Conservation (phyloP, 2,329 filamentous ascomycete genomes). For the Apiospora pterosperma region DNA sequence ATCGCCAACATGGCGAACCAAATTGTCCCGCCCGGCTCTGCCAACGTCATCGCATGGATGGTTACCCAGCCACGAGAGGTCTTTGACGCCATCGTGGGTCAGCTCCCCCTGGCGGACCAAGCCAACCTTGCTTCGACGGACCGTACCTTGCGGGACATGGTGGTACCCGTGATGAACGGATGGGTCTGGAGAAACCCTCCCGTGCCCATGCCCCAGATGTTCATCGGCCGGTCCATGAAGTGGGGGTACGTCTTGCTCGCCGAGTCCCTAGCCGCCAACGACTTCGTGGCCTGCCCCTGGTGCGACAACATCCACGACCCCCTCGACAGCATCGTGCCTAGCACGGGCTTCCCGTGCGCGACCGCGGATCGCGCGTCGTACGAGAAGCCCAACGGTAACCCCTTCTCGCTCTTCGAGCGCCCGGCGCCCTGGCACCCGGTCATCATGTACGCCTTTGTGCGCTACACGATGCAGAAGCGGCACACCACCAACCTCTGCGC, state of each 20-base stretch:
- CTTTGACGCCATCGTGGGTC: neutral
- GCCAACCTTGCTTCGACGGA: neutral
- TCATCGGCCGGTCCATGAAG: neutral
- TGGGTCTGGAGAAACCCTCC: neutral
- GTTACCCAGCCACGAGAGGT: neutral
- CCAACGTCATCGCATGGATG: neutral
- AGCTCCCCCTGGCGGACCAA: neutral
- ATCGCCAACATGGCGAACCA: neutral
- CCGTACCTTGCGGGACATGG: neutral
- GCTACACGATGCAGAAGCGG: neutral
- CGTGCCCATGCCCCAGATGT: neutral
- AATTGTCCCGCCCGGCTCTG: neutral
- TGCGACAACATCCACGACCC: neutral
- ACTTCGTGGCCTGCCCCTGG: neutral
- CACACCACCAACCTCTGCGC: too few species aligned
- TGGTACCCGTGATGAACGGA: neutral
- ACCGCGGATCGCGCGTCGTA: accelerated
- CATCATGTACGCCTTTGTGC: neutral
- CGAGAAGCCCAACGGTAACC: neutral
- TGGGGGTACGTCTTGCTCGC: neutral
- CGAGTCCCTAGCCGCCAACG: neutral
- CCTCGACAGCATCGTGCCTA: neutral
- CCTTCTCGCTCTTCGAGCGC: neutral
- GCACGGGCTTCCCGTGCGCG: neutral
- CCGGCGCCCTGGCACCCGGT: neutral